A percentile compares a stretch with the other conserved stretches of the same genome.
Evolutionary conservation across 495 filamentous ascomycete species (phyloP).

Genomic region (Sordaria brevicollis): DNA sequence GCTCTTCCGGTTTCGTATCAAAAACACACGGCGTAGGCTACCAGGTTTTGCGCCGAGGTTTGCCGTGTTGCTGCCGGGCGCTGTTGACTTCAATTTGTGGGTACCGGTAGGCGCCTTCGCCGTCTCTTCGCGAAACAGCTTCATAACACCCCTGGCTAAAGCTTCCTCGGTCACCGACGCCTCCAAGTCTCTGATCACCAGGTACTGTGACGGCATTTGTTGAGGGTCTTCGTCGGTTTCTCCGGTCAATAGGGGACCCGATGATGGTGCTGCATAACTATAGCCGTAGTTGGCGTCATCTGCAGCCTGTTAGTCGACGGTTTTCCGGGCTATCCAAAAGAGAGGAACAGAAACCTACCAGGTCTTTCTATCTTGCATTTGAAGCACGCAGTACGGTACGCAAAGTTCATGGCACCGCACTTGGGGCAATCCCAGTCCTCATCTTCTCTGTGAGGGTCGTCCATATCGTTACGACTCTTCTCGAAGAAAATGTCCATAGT

Average conservation of each 20-base stretch:
- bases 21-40: slow-evolving; percentile 64
- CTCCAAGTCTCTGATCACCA: slow-evolving; percentile 70
- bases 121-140: slow-evolving; percentile 48
- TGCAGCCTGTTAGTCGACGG: slow-evolving; percentile 3
- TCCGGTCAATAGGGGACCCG: slow-evolving; percentile 42
- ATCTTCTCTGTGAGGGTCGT: slow-evolving; percentile 41
- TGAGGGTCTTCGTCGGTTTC: slow-evolving; percentile 75
- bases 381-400: slow-evolving; percentile 59
- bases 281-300: slow-evolving; percentile 15
- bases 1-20: slow-evolving; percentile 64
- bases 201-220: slow-evolving; percentile 65
- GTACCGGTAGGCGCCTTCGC: slow-evolving; percentile 24
- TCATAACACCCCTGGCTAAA: slow-evolving; percentile 67
- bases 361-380: slow-evolving; percentile 62
- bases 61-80: slow-evolving; percentile 61
- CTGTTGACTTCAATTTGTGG: slow-evolving; percentile 59
- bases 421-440: slow-evolving; percentile 71
- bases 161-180: slow-evolving; percentile 65
- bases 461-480: slow-evolving; percentile 48
- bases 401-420: slow-evolving; percentile 66
- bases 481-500: slow-evolving; percentile 51
- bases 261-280: slow-evolving; percentile 10
- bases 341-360: slow-evolving; percentile 40
- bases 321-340: neutral
- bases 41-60: slow-evolving; percentile 63